Evolutionary conservation across 2,329 filamentous ascomycete species (phyloP).

Genomic region (Furcasterigmium sp.): DNA sequence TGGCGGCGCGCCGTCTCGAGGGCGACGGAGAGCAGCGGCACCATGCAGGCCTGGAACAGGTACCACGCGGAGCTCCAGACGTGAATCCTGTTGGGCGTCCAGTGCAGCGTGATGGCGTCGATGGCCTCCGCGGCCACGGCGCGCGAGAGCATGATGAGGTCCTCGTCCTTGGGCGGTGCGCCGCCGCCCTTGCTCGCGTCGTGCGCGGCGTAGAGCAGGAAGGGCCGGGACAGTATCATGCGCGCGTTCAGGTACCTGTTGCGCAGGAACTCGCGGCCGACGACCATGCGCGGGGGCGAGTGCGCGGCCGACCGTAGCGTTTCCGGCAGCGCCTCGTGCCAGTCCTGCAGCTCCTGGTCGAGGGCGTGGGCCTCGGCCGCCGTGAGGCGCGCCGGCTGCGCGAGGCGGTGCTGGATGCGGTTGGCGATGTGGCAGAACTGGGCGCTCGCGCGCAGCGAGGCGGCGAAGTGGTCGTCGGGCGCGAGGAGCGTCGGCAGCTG

Average conservation of each 20-base stretch:
- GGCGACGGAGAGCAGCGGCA: slow-evolving; percentile 21
- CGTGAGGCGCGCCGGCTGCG: slow-evolving; percentile 17
- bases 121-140: slow-evolving; percentile 21
- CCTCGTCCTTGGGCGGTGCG: slow-evolving; percentile 13
- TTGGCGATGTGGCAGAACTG: slow-evolving; percentile 23
- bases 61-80: slow-evolving; percentile 26
- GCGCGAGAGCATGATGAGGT: slow-evolving; percentile 18
- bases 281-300: slow-evolving; percentile 17
- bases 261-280: slow-evolving; percentile 20
- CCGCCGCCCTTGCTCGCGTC: slow-evolving; percentile 12
- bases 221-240: slow-evolving; percentile 16
- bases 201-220: slow-evolving; percentile 16
- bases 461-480: slow-evolving; percentile 18
- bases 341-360: slow-evolving; percentile 19
- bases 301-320: slow-evolving; percentile 14
- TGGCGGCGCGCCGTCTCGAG: slow-evolving; percentile 12
- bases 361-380: slow-evolving; percentile 18
- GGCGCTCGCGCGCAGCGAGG: slow-evolving; percentile 18
- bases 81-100: slow-evolving; percentile 23
- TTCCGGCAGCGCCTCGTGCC: slow-evolving; percentile 17
- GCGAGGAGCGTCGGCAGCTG: slow-evolving; percentile 14
- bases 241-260: slow-evolving; percentile 24
- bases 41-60: slow-evolving; percentile 25
- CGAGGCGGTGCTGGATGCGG: slow-evolving; percentile 22
- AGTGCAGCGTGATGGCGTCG: slow-evolving; percentile 22